Evolutionary conservation across 2,329 filamentous ascomycete genomes (phyloP).

Genomic region (Blastomyces percursus): DNA sequence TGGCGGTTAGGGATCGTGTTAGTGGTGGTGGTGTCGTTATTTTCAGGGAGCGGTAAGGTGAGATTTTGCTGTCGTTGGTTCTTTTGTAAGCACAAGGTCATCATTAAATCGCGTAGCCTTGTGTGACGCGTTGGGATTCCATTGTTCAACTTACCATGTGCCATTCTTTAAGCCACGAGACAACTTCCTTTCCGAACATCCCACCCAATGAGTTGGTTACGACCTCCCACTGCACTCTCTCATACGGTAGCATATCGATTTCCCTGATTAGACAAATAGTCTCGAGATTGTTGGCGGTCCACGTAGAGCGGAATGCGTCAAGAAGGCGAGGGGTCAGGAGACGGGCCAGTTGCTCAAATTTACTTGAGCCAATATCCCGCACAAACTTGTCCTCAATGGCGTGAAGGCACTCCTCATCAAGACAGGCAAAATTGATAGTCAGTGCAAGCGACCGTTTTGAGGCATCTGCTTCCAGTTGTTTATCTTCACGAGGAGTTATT

Average conservation of each 20-base stretch:
- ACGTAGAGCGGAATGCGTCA: slow-evolving; percentile 35
- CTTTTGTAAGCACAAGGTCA: slow-evolving; percentile 5
- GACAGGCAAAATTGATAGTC: slow-evolving; percentile 61
- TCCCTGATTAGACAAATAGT: slow-evolving; percentile 44
- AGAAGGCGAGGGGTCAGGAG: slow-evolving; percentile 44
- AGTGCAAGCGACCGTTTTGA: slow-evolving; percentile 41
- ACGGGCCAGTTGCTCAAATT: slow-evolving; percentile 37
- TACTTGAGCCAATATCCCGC: slow-evolving; percentile 37
- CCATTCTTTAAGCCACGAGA: slow-evolving; percentile 34
- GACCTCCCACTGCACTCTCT: slow-evolving; percentile 44
- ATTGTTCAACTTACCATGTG: slow-evolving; percentile 37
- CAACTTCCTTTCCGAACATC: slow-evolving; percentile 33
- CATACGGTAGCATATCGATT: slow-evolving; percentile 42
- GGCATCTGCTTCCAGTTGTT: slow-evolving; percentile 20
- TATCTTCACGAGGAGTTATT: slow-evolving; percentile 39
- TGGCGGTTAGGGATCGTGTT: slow-evolving; percentile 41
- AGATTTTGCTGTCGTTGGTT: slow-evolving; percentile 22
- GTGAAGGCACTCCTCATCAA: slow-evolving; percentile 59
- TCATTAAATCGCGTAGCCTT: background rate
- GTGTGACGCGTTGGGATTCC: background rate
- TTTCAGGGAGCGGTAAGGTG: slow-evolving; percentile 23
- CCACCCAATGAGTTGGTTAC: slow-evolving; percentile 42
- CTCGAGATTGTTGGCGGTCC: slow-evolving; percentile 43
- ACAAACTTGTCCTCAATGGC: slow-evolving; percentile 38
- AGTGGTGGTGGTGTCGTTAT: slow-evolving; percentile 5